Conservation (phyloP, 2,329 filamentous ascomycete species). For the Phialocephala sp. region DNA sequence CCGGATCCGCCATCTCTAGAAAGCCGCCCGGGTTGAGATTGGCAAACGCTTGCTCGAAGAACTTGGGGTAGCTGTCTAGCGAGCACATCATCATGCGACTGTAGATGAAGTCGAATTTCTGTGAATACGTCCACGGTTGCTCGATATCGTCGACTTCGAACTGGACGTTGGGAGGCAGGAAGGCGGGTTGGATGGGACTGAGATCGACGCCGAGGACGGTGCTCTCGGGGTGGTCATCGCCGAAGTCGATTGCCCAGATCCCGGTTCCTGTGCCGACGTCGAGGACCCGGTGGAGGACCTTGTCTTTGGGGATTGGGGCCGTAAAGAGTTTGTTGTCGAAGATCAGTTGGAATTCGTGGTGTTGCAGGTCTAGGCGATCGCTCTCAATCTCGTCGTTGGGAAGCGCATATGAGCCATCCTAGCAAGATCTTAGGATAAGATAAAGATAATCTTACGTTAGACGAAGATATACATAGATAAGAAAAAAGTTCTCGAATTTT, state of each 20-base stretch:
- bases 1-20: conserved; percentile 45
- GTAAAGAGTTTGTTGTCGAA: conserved; percentile 43
- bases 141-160: conserved; percentile 65
- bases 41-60: conserved; percentile 14
- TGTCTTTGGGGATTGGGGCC: conserved; percentile 35
- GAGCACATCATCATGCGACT: conserved; percentile 45
- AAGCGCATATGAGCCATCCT: conserved; percentile 23
- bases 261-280: conserved; percentile 26
- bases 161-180: conserved; percentile 4
- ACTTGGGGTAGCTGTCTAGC: conserved; percentile 16
- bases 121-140: conserved; percentile 57
- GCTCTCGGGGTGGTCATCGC: conserved; percentile 31
- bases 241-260: conserved; percentile 30
- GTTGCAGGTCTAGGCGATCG: conserved; percentile 44
- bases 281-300: conserved; percentile 27
- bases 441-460: background rate
- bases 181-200: conserved; percentile 47
- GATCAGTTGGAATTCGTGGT: conserved; percentile 45
- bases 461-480: background rate
- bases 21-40: conserved; percentile 19
- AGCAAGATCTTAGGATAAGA: background rate
- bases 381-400: conserved; percentile 25
- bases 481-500: background rate
- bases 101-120: conserved; percentile 61
- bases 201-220: conserved; percentile 46